These are phyloP conservation scores for Pseudocercospora cruenta DNA, from an alignment of 2,329 filamentous ascomycete species.

Conservation along the genomic window DNA sequence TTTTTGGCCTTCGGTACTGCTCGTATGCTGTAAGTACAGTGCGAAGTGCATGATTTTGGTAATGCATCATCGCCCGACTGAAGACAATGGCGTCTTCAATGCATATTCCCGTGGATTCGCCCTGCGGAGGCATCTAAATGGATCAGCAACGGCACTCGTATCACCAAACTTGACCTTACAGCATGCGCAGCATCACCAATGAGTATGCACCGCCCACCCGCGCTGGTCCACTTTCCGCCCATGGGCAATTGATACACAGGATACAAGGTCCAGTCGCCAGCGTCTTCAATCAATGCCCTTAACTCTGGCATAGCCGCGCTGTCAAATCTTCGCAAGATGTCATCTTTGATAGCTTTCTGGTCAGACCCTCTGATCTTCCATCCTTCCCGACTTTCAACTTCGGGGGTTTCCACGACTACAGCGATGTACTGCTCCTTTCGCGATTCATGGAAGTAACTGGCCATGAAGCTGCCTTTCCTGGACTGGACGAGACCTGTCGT, in stretches of 20 bases:
- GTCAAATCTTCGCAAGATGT: slow-evolving; percentile 44
- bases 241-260: slow-evolving; percentile 48
- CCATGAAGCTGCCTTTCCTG: slow-evolving; percentile 42
- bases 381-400: slow-evolving; percentile 40
- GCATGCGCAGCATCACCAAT: slow-evolving; percentile 54
- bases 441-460: slow-evolving; percentile 44
- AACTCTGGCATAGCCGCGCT: slow-evolving; percentile 43
- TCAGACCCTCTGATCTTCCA: slow-evolving; percentile 42
- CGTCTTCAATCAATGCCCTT: slow-evolving; percentile 41
- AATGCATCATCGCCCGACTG: slow-evolving; percentile 40
- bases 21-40: slow-evolving; percentile 3
- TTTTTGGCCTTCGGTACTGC: background rate
- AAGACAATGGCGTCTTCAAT: slow-evolving; percentile 52
- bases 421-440: slow-evolving; percentile 45
- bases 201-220: slow-evolving; percentile 44
- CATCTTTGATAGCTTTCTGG: slow-evolving; percentile 39
- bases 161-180: slow-evolving; percentile 35
- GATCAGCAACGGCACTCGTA: slow-evolving; percentile 6
- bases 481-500: slow-evolving; percentile 46
- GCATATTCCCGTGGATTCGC: slow-evolving; percentile 50
- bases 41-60: background rate
- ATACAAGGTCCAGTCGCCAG: slow-evolving; percentile 48
- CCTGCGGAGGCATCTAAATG: slow-evolving; percentile 51
- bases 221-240: slow-evolving; percentile 44
- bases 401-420: slow-evolving; percentile 44